Percentiles rank a stretch among this genome's conserved stretches.
These are phyloP conservation scores for Novymonas esmeraldas DNA, from an alignment of 208 protist genomes.

Conservation along the genomic window DNA sequence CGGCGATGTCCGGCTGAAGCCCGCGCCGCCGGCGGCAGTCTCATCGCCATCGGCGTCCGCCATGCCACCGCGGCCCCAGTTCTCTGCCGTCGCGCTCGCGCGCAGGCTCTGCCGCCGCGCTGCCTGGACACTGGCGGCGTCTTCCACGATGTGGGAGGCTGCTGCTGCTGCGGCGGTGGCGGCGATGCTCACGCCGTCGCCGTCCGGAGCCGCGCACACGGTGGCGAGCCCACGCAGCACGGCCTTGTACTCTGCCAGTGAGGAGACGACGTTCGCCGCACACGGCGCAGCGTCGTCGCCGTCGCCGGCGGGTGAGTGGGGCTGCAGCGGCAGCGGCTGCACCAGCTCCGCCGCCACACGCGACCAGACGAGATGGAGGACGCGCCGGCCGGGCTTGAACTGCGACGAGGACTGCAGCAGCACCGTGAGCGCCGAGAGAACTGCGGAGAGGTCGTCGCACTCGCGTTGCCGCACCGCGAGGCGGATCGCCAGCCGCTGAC, in stretches of 20 bases:
- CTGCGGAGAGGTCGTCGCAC: conserved; percentile 42
- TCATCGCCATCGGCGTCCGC: background rate
- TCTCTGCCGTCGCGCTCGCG: conserved; percentile 4
- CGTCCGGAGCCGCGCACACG: background rate
- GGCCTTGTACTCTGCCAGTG: conserved; percentile 13
- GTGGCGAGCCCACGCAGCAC: conserved; percentile 18
- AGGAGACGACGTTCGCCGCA: conserved; percentile 11
- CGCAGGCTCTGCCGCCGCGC: conserved; percentile 15
- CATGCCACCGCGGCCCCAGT: conserved; percentile 7
- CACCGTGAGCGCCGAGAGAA: conserved; percentile 32
- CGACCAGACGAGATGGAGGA: conserved; percentile 41
- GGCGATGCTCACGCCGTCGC: no score
- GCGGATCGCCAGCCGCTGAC: conserved; percentile 40
- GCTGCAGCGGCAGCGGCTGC: conserved; percentile 6
- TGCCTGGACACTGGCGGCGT: conserved; percentile 13
- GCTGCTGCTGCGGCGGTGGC: conserved; percentile 19
- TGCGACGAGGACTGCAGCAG: conserved; percentile 6
- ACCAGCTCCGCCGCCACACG: conserved; percentile 32
- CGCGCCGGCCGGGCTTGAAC: conserved; percentile 25
- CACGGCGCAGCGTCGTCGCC: background rate
- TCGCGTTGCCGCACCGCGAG: conserved; percentile 44
- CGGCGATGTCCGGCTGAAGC: background rate
- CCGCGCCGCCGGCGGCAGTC: background rate
- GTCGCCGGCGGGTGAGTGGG: background rate
- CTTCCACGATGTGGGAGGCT: conserved; percentile 18